Percentiles rank a stretch among this genome's conserved stretches.
phyloP scores from a whole-genome alignment of 139 green algal genomes.

The Chara braunii region DNA sequence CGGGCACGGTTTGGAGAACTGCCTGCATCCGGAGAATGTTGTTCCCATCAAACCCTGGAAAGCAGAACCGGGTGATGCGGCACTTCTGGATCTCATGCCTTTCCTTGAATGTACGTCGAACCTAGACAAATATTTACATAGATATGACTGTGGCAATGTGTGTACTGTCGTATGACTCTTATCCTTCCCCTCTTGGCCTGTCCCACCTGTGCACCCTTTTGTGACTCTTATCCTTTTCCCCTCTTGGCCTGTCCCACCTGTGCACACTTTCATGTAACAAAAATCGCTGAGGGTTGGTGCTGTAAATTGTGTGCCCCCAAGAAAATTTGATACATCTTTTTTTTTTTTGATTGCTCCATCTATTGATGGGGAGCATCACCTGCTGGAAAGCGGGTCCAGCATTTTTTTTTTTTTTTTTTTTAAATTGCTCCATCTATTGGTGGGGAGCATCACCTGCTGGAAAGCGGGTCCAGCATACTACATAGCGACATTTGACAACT shows the following conservation, averaged over 20 bases:
- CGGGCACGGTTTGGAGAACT: conserved; percentile 44
- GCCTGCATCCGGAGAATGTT: conserved; percentile 82
- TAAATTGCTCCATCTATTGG: too few relatives aligned
- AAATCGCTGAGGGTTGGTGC: not conserved
- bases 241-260: not conserved
- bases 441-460: too few relatives aligned
- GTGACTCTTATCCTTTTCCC: conserved; percentile 5
- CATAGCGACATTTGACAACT: too few relatives aligned
- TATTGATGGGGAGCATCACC: too few relatives aligned
- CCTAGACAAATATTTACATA: too few relatives aligned
- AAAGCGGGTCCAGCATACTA: too few relatives aligned
- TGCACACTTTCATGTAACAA: not conserved
- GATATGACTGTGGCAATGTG: not conserved
- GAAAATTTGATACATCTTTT: too few relatives aligned
- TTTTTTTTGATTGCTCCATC: too few relatives aligned
- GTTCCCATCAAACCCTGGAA: conserved; percentile 57
- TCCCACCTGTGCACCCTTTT: not conserved
- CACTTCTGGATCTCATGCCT: conserved; percentile 79
- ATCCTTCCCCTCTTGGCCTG: not conserved
- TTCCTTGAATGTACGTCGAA: conserved; percentile 63
- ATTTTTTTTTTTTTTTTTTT: too few relatives aligned
- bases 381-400: too few relatives aligned
- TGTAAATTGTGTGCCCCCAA: too few relatives aligned
- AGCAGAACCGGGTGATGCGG: conserved; percentile 32
- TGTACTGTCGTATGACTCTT: not conserved